These are phyloP conservation scores for Aspergillus wentii DNA, from an alignment of 495 filamentous ascomycete genomes.

Conservation along the genomic window DNA sequence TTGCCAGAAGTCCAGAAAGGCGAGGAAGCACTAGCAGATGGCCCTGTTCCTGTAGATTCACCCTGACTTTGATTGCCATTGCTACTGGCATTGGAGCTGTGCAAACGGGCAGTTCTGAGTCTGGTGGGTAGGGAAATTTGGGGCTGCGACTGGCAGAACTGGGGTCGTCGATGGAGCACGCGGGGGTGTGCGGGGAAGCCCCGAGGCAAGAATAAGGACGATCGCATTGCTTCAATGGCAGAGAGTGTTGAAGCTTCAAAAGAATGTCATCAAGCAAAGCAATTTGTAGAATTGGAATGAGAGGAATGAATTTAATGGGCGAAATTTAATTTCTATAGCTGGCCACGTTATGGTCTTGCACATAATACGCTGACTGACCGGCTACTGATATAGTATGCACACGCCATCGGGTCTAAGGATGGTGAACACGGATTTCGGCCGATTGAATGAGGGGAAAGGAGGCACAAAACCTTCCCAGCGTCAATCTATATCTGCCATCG, in stretches of 20 bases:
- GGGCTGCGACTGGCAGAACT: slow-evolving; percentile 8
- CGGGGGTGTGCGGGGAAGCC: slow-evolving; percentile 25
- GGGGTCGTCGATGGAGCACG: slow-evolving; percentile 18
- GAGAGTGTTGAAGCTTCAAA: background rate
- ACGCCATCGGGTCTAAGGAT: slow-evolving; percentile 14
- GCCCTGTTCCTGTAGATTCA: slow-evolving; percentile 7
- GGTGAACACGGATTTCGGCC: slow-evolving; percentile 27
- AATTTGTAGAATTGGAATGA: background rate
- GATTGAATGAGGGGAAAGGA: too few relatives aligned
- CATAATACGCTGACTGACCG: too few relatives aligned
- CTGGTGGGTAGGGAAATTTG: slow-evolving; percentile 4
- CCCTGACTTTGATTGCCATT: slow-evolving; percentile 5
- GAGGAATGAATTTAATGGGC: too few relatives aligned
- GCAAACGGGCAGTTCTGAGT: slow-evolving; percentile 12
- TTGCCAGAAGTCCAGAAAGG: slow-evolving; percentile 28
- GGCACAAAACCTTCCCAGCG: too few relatives aligned
- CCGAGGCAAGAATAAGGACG: slow-evolving; percentile 17
- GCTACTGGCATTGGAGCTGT: slow-evolving; percentile 15
- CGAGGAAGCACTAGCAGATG: slow-evolving; percentile 9
- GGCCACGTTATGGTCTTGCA: too few relatives aligned
- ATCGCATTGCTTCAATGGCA: slow-evolving; percentile 17
- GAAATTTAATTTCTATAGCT: too few relatives aligned
- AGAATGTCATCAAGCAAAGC: background rate
- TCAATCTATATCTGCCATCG: too few relatives aligned
- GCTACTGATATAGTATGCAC: slow-evolving; percentile 7